These are phyloP conservation scores for Neltuma alba DNA, from an alignment of 306 rosid genomes.

Conservation along the genomic window DNA sequence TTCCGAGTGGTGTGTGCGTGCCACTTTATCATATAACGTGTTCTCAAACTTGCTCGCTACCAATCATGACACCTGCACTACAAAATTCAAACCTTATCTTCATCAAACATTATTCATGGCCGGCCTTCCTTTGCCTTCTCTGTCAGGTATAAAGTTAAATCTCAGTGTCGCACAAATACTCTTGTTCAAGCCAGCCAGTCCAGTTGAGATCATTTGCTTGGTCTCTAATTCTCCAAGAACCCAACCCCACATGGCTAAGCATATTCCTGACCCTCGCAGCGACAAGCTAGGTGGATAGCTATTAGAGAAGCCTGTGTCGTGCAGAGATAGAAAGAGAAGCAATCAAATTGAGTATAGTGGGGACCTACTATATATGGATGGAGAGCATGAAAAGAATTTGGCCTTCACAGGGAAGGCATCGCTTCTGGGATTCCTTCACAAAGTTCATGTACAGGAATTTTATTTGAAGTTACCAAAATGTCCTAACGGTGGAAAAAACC, in stretches of 20 bases:
- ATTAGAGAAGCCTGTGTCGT: background rate
- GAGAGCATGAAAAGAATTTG: background rate
- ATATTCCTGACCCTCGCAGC: background rate
- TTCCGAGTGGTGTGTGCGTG: background rate
- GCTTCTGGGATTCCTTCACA: conserved; percentile 22
- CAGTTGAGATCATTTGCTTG: background rate
- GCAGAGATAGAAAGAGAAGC: background rate
- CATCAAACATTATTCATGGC: background rate
- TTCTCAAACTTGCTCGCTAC: background rate
- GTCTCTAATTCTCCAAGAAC: background rate
- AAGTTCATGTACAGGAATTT: background rate
- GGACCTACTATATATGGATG: background rate
- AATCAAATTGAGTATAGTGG: background rate
- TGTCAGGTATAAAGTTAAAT: background rate
- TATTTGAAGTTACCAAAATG: too few relatives aligned
- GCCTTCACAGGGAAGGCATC: background rate
- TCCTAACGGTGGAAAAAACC: too few relatives aligned
- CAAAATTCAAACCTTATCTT: background rate
- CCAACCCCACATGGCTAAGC: background rate
- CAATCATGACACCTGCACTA: conserved; percentile 4
- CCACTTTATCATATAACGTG: background rate
- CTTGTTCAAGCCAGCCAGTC: background rate
- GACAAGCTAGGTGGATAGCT: background rate
- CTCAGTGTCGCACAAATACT: background rate
- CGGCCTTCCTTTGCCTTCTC: background rate